Base-by-base conservation (phyloP, 108 stramenopile species). In the Skeletonema costatum region DNA sequence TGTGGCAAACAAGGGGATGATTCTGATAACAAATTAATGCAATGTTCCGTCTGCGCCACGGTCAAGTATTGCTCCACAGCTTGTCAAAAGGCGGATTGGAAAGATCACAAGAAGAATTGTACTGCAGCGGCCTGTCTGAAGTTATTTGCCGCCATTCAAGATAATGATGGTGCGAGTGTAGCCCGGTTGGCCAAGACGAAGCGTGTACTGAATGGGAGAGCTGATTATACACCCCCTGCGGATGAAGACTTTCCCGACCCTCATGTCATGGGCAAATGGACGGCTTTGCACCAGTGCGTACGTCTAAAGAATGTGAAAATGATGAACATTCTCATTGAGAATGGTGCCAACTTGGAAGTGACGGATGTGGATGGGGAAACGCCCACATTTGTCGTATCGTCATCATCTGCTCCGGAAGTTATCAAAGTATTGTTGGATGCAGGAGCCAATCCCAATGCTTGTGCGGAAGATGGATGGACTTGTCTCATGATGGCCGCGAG, bases 401-500 rank as follows among this genome's bases (percentile, higher is more conserved):
- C 66, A 17, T 31, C 53, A 17, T 13, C 53, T 4, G 48, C 29
- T 67, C 29, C 32, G 10, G 32, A 67, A 13, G 29, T 67, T 51
- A 31, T 67, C 31, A 51, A 59, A 29, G 53, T 59, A 16, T 29
- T 67, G 66, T 58, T 32, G 29, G 31, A 51, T 51, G 31, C 29
- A 31, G 66, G 66, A 10, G 66, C 66, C 1, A 67, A 67, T 41
- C 31, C 32, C 48, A 59, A 67, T 16, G 66, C 66, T 4, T 58
- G 13, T 51, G 66, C 66, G 4, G 66, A 41, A 32, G 66, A 67
- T 59, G 66, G 66, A 32, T 67, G 66, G 66, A 16, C 66, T 51
- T 51, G 38, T 58, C 32, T 67, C 31, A 67, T 67, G 66, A 67
- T 67, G 53, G 66, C 66, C 53, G 66, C 14, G 3, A 51, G 66